Evolutionary conservation across 257 asterid genomes (phyloP).

Genomic region (Leptodermis oblonga): DNA sequence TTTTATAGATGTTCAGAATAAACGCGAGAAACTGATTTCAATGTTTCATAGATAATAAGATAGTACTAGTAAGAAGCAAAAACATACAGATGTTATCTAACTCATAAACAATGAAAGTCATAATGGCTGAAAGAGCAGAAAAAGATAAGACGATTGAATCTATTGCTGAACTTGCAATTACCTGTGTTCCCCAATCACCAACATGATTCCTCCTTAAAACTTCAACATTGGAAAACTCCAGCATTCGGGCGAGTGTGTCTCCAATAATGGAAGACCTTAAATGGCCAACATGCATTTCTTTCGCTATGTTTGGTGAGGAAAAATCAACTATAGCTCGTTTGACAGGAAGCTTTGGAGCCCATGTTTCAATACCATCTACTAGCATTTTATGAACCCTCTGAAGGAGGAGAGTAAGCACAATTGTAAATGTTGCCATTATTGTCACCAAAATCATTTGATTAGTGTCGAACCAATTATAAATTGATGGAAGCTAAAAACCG

Average conservation of each 20-base stretch:
- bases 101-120: background rate
- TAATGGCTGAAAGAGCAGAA: conserved; percentile 14
- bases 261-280: conserved; percentile 93
- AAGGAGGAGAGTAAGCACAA: conserved; percentile 10
- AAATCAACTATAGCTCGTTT: conserved; percentile 84
- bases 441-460: too few relatives aligned
- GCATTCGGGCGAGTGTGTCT: conserved; percentile 89
- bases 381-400: conserved; percentile 90
- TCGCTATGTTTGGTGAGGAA: conserved; percentile 95
- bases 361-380: conserved; percentile 61
- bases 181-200: conserved; percentile 99
- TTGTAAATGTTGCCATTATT: background rate
- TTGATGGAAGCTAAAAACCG: background rate
- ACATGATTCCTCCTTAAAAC: conserved; percentile 92
- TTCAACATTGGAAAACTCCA: conserved; percentile 81
- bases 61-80: background rate
- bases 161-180: conserved; percentile 10
- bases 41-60: background rate
- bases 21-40: background rate
- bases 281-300: conserved; percentile 99
- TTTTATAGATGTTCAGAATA: background rate
- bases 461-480: conserved; percentile 4
- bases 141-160: background rate
- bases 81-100: background rate
- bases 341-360: conserved; percentile 86